Evolutionary conservation across 2,329 filamentous ascomycete genomes (phyloP), one percentile per base, ranked within the genome.

Genomic region (Juglanconis oblonga): DNA sequence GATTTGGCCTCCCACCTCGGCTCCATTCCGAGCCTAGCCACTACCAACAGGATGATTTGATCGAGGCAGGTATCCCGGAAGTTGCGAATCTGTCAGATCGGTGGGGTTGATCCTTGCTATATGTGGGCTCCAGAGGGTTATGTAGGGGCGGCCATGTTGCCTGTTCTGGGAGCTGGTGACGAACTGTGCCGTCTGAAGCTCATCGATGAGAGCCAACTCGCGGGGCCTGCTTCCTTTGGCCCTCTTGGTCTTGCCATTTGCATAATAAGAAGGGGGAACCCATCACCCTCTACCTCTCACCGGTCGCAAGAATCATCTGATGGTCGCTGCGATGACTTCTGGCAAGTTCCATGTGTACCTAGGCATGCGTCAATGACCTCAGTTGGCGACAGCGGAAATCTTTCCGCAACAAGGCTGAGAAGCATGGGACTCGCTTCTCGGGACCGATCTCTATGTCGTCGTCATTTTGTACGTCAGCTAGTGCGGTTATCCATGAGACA

Each of bases 31-130:
- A 60, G 38, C 42, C 38, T 42, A 57, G 44, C n/a, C 14, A 24
- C 36, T 55, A 48, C 38, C 38, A 42, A 42, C n/a, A 42, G 38
- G 38, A 11, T 55, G 42, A 55, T 48, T 33, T 60, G 60, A 57
- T 60, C 57, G 60, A 51, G 38, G 48, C 42, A 47, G 55, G 24
- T 48, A 54, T 44, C 49, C 40, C 32, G 31, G 49, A 35, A 33
- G n/a, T 53, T 52, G 50, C 44, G 31, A 54, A 55, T 42, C 42
- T 48, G 49, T 59, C 59, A 62, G 59, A 59, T 62, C 59, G 57
- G 13, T 38, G 50, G 17, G 33, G 31, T 5, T 51, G 57, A 62
- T 62, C 57, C 59, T 59, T 62, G 11, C 57, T 58, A 11, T 36
- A 59, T 55, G 11, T 45, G 24, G 55, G n/a, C 32, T 44, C 36